A percentile compares a stretch with the other conserved stretches of the same genome.
These are phyloP conservation scores for Boletellus ananiceps DNA, from an alignment of 768 basidiomycete genomes.

Conservation along the genomic window DNA sequence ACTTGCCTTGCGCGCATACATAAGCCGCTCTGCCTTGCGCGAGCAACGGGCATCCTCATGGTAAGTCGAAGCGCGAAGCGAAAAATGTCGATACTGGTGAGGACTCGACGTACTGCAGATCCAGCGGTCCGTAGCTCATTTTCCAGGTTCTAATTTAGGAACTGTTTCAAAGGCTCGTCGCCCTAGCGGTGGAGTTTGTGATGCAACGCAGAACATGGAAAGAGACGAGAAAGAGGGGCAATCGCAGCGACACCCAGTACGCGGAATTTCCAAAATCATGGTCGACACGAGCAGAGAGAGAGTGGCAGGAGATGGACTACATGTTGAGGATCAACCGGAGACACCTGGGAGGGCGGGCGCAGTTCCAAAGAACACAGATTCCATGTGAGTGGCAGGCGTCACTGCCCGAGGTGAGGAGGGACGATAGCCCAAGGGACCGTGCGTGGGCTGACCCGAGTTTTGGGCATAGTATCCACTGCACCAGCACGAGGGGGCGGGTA, in stretches of 20 bases:
- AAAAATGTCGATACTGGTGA: constrained; percentile 30
- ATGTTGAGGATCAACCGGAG: constrained; percentile 15
- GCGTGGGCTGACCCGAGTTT: constrained; percentile 7
- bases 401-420: constrained; percentile 17
- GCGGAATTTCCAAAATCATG: constrained; percentile 24
- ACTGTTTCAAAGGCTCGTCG: constrained; percentile 22
- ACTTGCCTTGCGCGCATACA: constrained; percentile 18
- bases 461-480: constrained; percentile 6
- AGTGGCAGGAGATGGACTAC: constrained; percentile 24
- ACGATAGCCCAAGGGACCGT: not conserved
- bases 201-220: constrained; percentile 20
- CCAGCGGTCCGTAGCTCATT: constrained; percentile 15
- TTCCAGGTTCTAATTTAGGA: constrained; percentile 12
- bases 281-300: constrained; percentile 24
- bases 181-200: constrained; percentile 20
- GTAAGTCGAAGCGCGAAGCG: constrained; percentile 19
- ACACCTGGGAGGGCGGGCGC: constrained; percentile 4
- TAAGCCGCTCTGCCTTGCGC: constrained; percentile 18
- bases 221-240: constrained; percentile 3
- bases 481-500: constrained; percentile 10
- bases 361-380: constrained; percentile 1
- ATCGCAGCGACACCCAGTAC: constrained; percentile 13
- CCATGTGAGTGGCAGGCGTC: constrained; percentile 7
- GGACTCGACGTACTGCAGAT: constrained; percentile 13
- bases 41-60: constrained; percentile 21